Evolutionary conservation across 2,329 filamentous ascomycete species (phyloP), one percentile per base, ranked within the genome.

Genomic region (Madurella fahalii): DNA sequence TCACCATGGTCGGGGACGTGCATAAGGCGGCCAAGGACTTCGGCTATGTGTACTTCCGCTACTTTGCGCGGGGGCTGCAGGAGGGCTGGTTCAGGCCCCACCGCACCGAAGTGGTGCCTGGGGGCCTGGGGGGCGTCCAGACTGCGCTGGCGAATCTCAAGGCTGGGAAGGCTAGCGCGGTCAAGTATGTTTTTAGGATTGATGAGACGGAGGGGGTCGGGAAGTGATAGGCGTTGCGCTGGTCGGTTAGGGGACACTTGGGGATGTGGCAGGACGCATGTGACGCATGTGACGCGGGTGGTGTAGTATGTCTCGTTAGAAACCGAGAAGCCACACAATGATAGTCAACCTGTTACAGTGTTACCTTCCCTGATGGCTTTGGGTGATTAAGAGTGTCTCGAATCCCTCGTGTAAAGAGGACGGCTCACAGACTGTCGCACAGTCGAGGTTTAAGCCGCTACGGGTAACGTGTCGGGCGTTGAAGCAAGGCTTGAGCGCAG

Each of bases 181-280:
- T 81, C 0, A 88, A 88, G 69, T 87, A 85, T 71, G 78, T 87
- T 0, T 81, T 82, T 62, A 72, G 64, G 17, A 66, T 72, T 55
- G 61, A 56, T 5, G 69, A 71, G 9, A 69, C 68, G 4, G 64
- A 66, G 45, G 63, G 65, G 2, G 56, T 57, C 47, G 40, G 45
- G 52, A 45, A 47, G 52, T 52, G 47, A 25, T 44, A 2, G 7
- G 16, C 8, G 9, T 31, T 12, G 17, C 15, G 40, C 3, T 40
- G 39, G n/a, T 15, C 8, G 15, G n/a, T 8, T 16, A n/a, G n/a
- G n/a, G n/a, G n/a, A n/a, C n/a, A n/a, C n/a, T n/a, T n/a, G n/a
- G n/a, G n/a, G n/a, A n/a, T n/a, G n/a, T n/a, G n/a, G n/a, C n/a
- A n/a, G n/a, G n/a, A n/a, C n/a, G n/a, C n/a, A n/a, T n/a, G n/a